Base-by-base conservation (phyloP, 73 alveolate genomes). In the Strombidium stylifer region DNA sequence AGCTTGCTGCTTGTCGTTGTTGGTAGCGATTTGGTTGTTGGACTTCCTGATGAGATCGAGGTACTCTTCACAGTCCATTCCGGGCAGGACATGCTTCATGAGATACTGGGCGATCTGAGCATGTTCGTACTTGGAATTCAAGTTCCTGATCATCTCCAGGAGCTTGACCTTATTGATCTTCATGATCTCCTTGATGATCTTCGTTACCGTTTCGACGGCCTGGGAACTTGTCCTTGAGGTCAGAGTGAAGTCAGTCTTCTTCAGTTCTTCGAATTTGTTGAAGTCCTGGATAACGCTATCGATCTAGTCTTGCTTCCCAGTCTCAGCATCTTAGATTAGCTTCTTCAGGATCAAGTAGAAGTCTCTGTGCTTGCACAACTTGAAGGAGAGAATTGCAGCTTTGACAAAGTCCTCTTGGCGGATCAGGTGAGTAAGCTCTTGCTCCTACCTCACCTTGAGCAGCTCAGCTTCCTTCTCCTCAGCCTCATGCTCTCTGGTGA, bases 321-420 rank as follows among this genome's bases (percentile, higher is more conserved):
- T 44, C 49, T 76, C 48, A 50, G n/a, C n/a, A n/a, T 50, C 62
- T 37, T 69, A 62, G 24, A 78, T 62, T 52, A 87, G 88, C 65
- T 89, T 73, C 32, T 71, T 87, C 40, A 94, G 51, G 23, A 95
- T 87, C 36, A 62, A 64, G 28, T 78, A 70, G 51, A 94, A 85
- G 64, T 85, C 85, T 65, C 90, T 84, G 28, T 71, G 80, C 45
- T 84, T 88, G 55, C 91, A 91, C 32, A 93, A 65, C 48, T 82
- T 85, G 49, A 90, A 87, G 45, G 98, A 94, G 58, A 92, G 67
- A 49, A 87, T 46, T 41, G 97, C 97, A 54, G 98, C 98, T 56
- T 95, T 91, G 39, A 81, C 49, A 73, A 45, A 93, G 53, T 84
- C 91, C 70, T 88, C 86, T 26, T 79, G 73, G 61, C 84, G 70